These are phyloP conservation scores for Saksenaea vasiformis DNA, from an alignment of 371 early-diverging fungal species.

Conservation along the genomic window DNA sequence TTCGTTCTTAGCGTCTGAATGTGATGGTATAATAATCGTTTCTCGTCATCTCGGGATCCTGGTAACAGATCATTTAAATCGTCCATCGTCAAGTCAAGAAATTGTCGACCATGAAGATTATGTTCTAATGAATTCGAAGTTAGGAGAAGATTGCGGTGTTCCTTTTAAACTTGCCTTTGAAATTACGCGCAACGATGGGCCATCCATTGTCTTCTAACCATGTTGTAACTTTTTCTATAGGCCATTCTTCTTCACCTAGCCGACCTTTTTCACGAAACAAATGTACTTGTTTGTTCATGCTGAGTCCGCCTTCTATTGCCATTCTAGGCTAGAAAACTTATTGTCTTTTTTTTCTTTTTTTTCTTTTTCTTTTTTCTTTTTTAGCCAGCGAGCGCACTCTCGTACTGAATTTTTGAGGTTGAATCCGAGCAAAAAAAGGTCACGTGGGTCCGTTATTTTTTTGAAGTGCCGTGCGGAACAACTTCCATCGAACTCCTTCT, in stretches of 20 bases:
- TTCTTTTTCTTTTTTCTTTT: too few species aligned
- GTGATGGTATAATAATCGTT: conserved; percentile 25
- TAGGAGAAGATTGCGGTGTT: neutral
- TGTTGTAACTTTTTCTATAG: conserved; percentile 21
- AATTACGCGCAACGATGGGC: conserved; percentile 6
- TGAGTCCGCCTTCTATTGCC: conserved; percentile 10
- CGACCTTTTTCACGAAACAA: neutral
- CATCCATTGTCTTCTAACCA: conserved; percentile 26
- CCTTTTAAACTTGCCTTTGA: conserved; percentile 14
- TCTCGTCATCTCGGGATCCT: conserved; percentile 26
- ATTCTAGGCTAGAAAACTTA: conserved; percentile 4
- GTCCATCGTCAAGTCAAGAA: conserved; percentile 14
- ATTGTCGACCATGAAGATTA: conserved; percentile 22
- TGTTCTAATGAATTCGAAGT: conserved; percentile 9
- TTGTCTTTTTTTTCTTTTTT: neutral
- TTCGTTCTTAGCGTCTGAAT: conserved; percentile 26
- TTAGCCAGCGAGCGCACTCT: too few species aligned
- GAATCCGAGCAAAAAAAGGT: too few species aligned
- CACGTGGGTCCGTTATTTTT: too few species aligned
- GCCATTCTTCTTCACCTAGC: conserved; percentile 16
- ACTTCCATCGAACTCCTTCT: too few species aligned
- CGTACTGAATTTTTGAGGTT: too few species aligned
- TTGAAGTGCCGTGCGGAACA: too few species aligned
- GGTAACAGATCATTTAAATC: conserved; percentile 19
- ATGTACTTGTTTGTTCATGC: conserved; percentile 7